Conservation (phyloP, 139 green algal genomes). For the Spirogloea muscicola region DNA sequence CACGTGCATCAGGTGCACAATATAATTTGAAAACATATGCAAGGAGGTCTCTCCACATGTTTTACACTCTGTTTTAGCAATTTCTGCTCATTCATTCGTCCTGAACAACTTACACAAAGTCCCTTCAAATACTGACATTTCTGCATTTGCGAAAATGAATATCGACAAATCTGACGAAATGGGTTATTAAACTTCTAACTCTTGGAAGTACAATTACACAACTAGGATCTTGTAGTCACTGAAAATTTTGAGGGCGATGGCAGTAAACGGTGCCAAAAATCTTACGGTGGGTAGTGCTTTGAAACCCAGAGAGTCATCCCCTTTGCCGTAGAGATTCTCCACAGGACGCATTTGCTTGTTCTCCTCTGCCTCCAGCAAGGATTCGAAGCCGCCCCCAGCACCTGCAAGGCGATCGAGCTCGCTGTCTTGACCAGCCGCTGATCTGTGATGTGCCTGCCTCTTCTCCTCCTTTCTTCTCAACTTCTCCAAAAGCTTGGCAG, state of each 20-base stretch:
- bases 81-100: no score
- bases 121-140: not conserved
- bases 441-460: not conserved
- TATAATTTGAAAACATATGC: not conserved
- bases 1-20: not conserved
- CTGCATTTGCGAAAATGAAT: not conserved
- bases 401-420: conserved; percentile 26
- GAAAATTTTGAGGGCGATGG: not conserved
- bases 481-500: conserved; percentile 42
- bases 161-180: no score
- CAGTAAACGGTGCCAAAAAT: conserved; percentile 73
- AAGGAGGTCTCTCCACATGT: not conserved
- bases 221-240: conserved; percentile 1
- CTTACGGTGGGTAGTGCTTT: conserved; percentile 66
- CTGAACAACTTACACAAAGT: not conserved
- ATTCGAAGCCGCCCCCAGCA: conserved; percentile 26
- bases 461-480: conserved; percentile 40
- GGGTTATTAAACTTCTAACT: not conserved
- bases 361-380: conserved; percentile 17
- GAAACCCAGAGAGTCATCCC: conserved; percentile 8
- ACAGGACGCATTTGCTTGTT: conserved; percentile 26
- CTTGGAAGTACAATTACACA: not conserved
- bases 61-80: not conserved
- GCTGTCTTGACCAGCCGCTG: not conserved
- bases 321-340: conserved; percentile 35